Conservation (phyloP, 345 rosid species). For the Lepidium didymum region DNA sequence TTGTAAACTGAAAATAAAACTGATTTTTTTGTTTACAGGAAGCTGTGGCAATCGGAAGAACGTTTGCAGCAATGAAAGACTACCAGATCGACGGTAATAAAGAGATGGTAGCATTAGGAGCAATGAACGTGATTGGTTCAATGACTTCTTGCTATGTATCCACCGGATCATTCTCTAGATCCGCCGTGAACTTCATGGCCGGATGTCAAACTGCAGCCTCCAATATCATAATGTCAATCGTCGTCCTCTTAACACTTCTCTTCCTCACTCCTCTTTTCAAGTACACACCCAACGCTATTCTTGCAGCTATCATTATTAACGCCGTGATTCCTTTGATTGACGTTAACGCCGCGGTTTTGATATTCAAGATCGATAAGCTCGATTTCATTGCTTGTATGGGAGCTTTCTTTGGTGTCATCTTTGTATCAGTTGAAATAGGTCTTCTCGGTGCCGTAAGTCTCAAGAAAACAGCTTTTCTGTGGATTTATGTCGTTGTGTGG, state of each 20-base stretch:
- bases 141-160: slow-evolving; percentile 90
- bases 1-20: too few species aligned
- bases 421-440: slow-evolving; percentile 58
- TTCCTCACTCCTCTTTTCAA: slow-evolving; percentile 65
- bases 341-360: slow-evolving; percentile 39
- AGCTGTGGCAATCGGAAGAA: slow-evolving; percentile 91
- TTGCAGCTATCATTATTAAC: slow-evolving; percentile 60
- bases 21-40: slow-evolving; percentile 37
- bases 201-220: slow-evolving; percentile 77
- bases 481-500: background rate
- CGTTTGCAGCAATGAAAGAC: slow-evolving; percentile 87
- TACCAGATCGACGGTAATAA: slow-evolving; percentile 92
- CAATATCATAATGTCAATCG: slow-evolving; percentile 66
- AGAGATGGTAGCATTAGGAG: slow-evolving; percentile 90
- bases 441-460: slow-evolving; percentile 53
- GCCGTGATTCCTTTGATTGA: slow-evolving; percentile 63
- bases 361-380: slow-evolving; percentile 77
- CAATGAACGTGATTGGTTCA: slow-evolving; percentile 92
- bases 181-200: slow-evolving; percentile 79
- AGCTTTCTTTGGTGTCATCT: slow-evolving; percentile 76
- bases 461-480: background rate
- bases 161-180: slow-evolving; percentile 82
- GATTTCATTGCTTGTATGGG: slow-evolving; percentile 73
- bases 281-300: slow-evolving; percentile 67
- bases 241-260: slow-evolving; percentile 49